Base-by-base conservation (phyloP, 495 filamentous ascomycete genomes). In the Penicillium odoratum region DNA sequence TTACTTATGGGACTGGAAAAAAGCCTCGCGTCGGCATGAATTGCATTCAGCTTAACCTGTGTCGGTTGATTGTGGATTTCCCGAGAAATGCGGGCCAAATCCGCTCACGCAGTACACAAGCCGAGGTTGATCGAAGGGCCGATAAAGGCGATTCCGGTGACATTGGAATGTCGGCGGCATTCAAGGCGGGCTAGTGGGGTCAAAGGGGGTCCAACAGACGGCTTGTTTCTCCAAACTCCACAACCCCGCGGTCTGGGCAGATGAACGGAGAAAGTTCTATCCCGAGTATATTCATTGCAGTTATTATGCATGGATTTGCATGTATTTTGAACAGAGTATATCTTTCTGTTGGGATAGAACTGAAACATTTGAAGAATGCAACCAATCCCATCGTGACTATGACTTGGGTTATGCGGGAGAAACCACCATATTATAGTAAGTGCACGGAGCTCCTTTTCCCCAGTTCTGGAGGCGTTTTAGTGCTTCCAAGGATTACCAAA, bases 71-170 rank as follows among this genome's bases (percentile, higher is more conserved):
- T 13, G 38, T 6, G 15, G 15, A 13, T 7, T 40, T 40, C 13
- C 13, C 44, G 21, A 47, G 33, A 31, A 47, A 43, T 51, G 46
- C 21, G 31, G 33, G 21, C 21, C 34, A 42, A 57, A 47, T 47
- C 38, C 30, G 51, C 59, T 58, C 47, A 61, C 38, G 44, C 54
- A 44, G 54, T 30, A 61, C 33, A n/a, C 8, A 30, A 3, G 29
- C 50, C 51, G 55, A 58, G 46, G 55, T 16, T 38, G 34, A 61
- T 9, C 42, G 50, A 36, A 3, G 34, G 34, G 51, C 51, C 57
- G 46, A 59, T 33, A 8, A 43, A 7, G 28, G 55, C 21, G 18
- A 31, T 40, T 6, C 16, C 5, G 45, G 33, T 42, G 18, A 16
- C 40, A 46, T 7, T 29, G 36, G 34, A 30, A 53, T 21, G 34